Percentiles rank a stretch among this genome's conserved stretches.
Evolutionary conservation across 2,329 filamentous ascomycete species (phyloP).

Genomic region (Blastomyces percursus): DNA sequence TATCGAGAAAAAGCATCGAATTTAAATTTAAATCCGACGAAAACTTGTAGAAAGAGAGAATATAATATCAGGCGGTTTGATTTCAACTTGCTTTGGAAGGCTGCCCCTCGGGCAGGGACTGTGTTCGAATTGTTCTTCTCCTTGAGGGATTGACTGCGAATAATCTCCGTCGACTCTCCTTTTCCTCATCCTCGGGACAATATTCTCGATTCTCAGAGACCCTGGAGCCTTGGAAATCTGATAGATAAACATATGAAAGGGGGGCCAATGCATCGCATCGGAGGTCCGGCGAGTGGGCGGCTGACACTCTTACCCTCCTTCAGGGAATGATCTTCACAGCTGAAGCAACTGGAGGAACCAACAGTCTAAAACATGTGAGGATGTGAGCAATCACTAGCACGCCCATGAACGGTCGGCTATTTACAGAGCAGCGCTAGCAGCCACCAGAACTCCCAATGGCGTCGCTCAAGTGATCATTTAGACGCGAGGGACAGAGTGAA

Average conservation of each 20-base stretch:
- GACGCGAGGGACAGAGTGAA: neutral
- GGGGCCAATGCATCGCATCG: neutral
- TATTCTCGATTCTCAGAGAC: neutral
- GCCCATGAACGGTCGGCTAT: neutral
- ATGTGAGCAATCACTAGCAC: neutral
- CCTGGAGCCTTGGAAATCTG: neutral
- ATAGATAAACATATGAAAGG: neutral
- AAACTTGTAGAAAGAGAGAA: neutral
- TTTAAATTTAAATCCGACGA: neutral
- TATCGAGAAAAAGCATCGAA: too few relatives aligned
- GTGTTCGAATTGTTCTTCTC: neutral
- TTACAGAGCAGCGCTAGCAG: neutral
- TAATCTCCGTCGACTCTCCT: neutral
- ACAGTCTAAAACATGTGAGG: neutral
- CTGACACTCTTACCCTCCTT: neutral
- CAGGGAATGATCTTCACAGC: neutral
- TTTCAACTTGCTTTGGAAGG: neutral
- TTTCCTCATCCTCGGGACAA: neutral
- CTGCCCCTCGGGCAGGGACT: too few relatives aligned
- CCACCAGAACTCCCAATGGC: neutral
- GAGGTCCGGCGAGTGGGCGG: neutral
- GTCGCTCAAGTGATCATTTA: neutral
- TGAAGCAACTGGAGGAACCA: neutral
- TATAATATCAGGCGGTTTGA: neutral
- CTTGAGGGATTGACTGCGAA: neutral